A percentile compares a stretch with the other conserved stretches of the same genome.
phyloP scores from a whole-genome alignment of 2,329 filamentous ascomycete genomes.

The Harringtonia aguacate region DNA sequence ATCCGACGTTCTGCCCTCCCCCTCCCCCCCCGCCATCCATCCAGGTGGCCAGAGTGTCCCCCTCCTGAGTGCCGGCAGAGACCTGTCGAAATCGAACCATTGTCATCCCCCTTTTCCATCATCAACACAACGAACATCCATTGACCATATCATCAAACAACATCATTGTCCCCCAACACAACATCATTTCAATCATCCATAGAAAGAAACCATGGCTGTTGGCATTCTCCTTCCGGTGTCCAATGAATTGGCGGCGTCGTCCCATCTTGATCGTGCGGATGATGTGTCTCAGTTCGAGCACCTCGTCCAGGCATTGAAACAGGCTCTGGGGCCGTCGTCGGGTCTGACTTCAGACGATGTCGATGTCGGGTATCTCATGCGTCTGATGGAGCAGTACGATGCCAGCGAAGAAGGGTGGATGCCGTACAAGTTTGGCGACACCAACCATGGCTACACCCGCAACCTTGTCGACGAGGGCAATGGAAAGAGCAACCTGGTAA shows the following conservation, averaged over 20 bases:
- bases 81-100: too few relatives aligned
- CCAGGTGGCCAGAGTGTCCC: too few relatives aligned
- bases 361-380: conserved; percentile 59
- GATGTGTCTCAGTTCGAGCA: conserved; percentile 44
- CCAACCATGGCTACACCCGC: conserved; percentile 63
- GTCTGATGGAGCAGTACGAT: conserved; percentile 64
- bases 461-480: conserved; percentile 89
- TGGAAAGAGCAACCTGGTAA: conserved; percentile 43
- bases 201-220: neutral
- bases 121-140: too few relatives aligned
- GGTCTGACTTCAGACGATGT: conserved; percentile 76
- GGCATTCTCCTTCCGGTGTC: neutral
- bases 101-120: too few relatives aligned
- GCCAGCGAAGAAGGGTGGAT: conserved; percentile 62
- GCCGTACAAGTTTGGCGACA: conserved; percentile 64
- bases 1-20: too few relatives aligned
- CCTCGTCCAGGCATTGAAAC: conserved; percentile 64
- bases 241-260: neutral
- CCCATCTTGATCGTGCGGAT: conserved; percentile 5
- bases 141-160: too few relatives aligned
- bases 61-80: too few relatives aligned
- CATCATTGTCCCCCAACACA: neutral
- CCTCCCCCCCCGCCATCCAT: too few relatives aligned
- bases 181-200: neutral
- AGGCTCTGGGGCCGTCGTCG: conserved; percentile 66